Base-by-base conservation (phyloP, 2,329 filamentous ascomycete genomes). In the Fonsecaea multimorphosa region DNA sequence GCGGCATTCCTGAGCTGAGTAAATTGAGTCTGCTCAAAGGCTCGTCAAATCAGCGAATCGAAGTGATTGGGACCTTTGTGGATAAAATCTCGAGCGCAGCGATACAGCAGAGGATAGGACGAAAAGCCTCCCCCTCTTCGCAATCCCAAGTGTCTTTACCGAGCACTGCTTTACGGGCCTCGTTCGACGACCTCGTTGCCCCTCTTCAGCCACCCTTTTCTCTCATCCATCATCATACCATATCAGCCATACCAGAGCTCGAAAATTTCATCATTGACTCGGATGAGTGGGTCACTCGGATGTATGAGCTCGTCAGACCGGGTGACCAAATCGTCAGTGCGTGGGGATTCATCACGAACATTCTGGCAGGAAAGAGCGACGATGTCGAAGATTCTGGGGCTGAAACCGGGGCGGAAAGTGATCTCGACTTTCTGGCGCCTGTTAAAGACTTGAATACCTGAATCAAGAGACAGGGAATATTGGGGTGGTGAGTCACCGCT, bases 21-120 rank as follows among this genome's bases (percentile, higher is more conserved):
- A 69, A 64, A 52, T 46, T 72, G 9, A 67, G 62, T 36, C 61
- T 70, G 36, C 58, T 72, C 29, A 68, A 71, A 12, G 70, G 68
- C 4, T 69, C 61, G 11, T 69, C 70, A 53, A 68, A 60, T 55
- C 57, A 66, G 52, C 68, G 70, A 1, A 62, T 70, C 24, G 65
- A 67, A 19, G 32, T 63, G 9, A 60, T 72, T 32, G 65, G 59
- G 5, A 34, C 56, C 1, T 72, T 69, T 44, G 52, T 64, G n/a
- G 70, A 72, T 27, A 68, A 62, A 31, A 24, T 69, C 22, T 55
- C 49, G 0, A 57, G 34, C 11, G 59, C 53, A 32, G 59, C 63
- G 7, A 60, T 52, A n/a, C 49, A 63, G 27, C 53, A 46, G 22
- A 56, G 61, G 19, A 52, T 61, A 19, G 36, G 46, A 3, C 52